phyloP scores from a whole-genome alignment of 176 grass and related monocot genomes.

The Musa schizocarpa region DNA sequence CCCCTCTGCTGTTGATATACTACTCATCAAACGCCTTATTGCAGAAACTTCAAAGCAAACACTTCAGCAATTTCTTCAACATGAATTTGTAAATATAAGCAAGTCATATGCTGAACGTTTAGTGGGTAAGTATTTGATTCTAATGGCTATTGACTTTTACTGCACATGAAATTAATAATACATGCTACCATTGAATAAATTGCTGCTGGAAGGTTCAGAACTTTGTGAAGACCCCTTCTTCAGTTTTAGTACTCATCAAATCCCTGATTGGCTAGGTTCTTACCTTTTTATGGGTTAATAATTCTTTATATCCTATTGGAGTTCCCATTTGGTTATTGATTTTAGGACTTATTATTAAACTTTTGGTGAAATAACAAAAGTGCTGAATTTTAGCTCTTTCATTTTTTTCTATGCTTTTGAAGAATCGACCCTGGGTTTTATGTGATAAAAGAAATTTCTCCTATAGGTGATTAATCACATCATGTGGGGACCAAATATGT shows the following conservation, averaged over 20 bases:
- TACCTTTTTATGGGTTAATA: too few species aligned
- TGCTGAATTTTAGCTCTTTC: too few species aligned
- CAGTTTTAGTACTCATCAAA: background rate
- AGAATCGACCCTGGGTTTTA: too few species aligned
- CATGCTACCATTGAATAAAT: background rate
- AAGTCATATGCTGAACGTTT: slow-evolving; percentile 84
- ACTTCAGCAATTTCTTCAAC: slow-evolving; percentile 91
- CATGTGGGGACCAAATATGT: too few species aligned
- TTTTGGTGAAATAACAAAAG: too few species aligned
- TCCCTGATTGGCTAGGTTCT: background rate
- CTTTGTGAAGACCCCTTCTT: background rate
- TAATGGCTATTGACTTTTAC: background rate
- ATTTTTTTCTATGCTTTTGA: too few species aligned
- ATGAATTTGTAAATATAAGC: slow-evolving; percentile 95
- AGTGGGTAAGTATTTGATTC: slow-evolving; percentile 53
- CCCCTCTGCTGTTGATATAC: slow-evolving; percentile 88
- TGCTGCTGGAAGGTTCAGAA: background rate
- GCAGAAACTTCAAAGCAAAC: slow-evolving; percentile 85
- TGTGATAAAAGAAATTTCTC: too few species aligned
- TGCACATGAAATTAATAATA: background rate
- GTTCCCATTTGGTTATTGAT: too few species aligned
- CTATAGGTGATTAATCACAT: too few species aligned
- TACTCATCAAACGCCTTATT: slow-evolving; percentile 89
- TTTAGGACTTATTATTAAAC: too few species aligned
- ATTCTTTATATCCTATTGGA: too few species aligned